Percentiles rank a stretch among this genome's conserved stretches.
phyloP scores from a whole-genome alignment of 805 yeast species.

The Nakazawaea ambrosiae region DNA sequence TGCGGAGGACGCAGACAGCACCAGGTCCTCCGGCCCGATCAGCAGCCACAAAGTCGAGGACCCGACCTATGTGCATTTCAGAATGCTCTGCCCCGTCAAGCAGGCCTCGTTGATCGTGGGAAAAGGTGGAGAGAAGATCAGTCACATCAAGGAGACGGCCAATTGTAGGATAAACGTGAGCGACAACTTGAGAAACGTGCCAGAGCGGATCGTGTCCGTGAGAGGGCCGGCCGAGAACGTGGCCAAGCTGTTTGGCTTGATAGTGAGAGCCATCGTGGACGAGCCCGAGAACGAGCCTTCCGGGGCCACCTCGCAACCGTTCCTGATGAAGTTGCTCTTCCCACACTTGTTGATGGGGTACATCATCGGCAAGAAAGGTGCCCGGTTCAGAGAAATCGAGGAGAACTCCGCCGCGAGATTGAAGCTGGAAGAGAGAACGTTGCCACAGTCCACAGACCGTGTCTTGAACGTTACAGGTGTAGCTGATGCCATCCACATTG shows the following conservation, averaged over 20 bases:
- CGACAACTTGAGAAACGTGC: conserved; percentile 63
- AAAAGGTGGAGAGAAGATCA: conserved; percentile 69
- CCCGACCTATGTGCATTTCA: conserved; percentile 56
- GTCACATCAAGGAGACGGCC: conserved; percentile 55
- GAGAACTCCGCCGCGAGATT: conserved; percentile 73
- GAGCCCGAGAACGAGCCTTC: conserved; percentile 65
- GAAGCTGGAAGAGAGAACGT: conserved; percentile 62
- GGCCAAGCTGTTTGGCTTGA: conserved; percentile 75
- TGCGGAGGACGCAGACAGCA: neutral
- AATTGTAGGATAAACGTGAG: conserved; percentile 62
- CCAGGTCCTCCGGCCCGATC: conserved; percentile 20
- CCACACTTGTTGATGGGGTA: conserved; percentile 80
- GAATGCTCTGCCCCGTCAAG: conserved; percentile 70
- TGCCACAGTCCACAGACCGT: conserved; percentile 76
- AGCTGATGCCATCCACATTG: conserved; percentile 83
- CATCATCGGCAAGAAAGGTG: conserved; percentile 73
- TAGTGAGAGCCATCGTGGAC: conserved; percentile 56
- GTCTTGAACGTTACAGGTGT: conserved; percentile 66
- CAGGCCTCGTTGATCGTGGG: conserved; percentile 77
- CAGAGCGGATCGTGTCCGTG: conserved; percentile 69
- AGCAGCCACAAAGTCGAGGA: conserved; percentile 39
- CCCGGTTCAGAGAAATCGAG: conserved; percentile 72
- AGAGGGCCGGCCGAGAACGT: conserved; percentile 72
- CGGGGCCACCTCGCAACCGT: conserved; percentile 42
- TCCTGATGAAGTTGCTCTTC: conserved; percentile 53